A percentile compares a stretch with the other conserved stretches of the same genome.
phyloP scores from a whole-genome alignment of 2,329 filamentous ascomycete genomes.

The Bipolaris cookei region DNA sequence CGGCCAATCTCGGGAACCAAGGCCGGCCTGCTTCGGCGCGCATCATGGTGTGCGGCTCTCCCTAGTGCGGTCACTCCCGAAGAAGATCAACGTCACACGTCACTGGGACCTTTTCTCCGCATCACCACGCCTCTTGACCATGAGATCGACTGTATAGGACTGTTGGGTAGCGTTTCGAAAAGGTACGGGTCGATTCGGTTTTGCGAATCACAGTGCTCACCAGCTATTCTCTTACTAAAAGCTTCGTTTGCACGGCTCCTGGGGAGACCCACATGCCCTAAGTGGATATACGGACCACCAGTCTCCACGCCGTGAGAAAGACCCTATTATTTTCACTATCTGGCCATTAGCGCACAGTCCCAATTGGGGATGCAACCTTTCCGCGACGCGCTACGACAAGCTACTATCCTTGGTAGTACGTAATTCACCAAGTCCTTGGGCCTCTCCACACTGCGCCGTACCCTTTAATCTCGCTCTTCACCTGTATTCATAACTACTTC shows the following conservation, averaged over 20 bases:
- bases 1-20: conserved; percentile 6
- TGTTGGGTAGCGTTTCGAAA: not conserved
- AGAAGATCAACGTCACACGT: conserved; percentile 22
- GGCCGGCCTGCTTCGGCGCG: conserved; percentile 13
- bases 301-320: conserved; percentile 23
- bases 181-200: not conserved
- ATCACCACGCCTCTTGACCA: not conserved
- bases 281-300: conserved; percentile 23
- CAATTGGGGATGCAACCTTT: conserved; percentile 4
- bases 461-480: conserved; percentile 3
- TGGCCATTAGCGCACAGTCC: conserved; percentile 18
- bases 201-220: conserved; percentile 2
- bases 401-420: conserved; percentile 20
- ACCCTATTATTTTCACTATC: conserved; percentile 9
- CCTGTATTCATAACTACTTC: conserved; percentile 5
- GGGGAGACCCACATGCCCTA: conserved; percentile 24
- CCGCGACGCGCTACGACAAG: conserved; percentile 13
- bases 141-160: conserved; percentile 4
- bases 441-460: conserved; percentile 9
- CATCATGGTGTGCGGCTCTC: conserved; percentile 26
- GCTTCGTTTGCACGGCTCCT: conserved; percentile 13
- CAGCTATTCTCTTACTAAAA: conserved; percentile 7
- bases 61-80: conserved; percentile 30
- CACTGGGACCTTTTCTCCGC: conserved; percentile 17
- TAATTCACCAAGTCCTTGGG: conserved; percentile 18